Conservation (phyloP, 805 yeast genomes). For the Lipomyces mesembrius region DNA sequence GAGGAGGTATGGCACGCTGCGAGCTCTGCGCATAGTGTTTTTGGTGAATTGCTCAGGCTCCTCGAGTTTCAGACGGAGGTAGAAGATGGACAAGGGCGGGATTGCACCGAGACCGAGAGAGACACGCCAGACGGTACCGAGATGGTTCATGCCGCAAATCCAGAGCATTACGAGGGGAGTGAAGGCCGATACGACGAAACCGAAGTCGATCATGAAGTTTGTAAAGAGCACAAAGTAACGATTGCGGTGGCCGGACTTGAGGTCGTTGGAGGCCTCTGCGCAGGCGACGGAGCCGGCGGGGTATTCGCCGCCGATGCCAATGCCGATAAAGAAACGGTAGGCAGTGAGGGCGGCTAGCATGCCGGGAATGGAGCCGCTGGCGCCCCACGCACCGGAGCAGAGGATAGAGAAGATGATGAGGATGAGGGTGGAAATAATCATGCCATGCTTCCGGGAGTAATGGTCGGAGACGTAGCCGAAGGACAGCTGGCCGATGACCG, state of each 20-base stretch:
- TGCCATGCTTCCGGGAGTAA: conserved; percentile 78
- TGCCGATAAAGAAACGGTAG: conserved; percentile 84
- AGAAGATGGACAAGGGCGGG: conserved; percentile 78
- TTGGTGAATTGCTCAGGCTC: conserved; percentile 76
- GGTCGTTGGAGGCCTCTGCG: conserved; percentile 81
- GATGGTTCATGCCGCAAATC: conserved; percentile 73
- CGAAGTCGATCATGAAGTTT: conserved; percentile 81
- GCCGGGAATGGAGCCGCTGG: conserved; percentile 67
- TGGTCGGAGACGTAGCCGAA: conserved; percentile 85
- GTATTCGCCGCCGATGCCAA: conserved; percentile 93
- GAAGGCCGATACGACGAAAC: conserved; percentile 81
- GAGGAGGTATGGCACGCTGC: conserved; percentile 65
- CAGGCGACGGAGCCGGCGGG: conserved; percentile 93
- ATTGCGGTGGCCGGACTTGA: conserved; percentile 84
- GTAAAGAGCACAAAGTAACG: conserved; percentile 90
- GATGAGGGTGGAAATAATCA: conserved; percentile 76
- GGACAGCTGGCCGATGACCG: conserved; percentile 79
- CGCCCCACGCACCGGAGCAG: conserved; percentile 89
- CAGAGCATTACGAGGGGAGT: conserved; percentile 85
- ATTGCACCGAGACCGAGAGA: conserved; percentile 89
- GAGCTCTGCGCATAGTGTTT: conserved; percentile 65
- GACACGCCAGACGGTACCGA: conserved; percentile 88
- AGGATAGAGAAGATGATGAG: conserved; percentile 78
- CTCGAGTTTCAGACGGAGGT: conserved; percentile 72
- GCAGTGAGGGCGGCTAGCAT: conserved; percentile 82